Base-by-base conservation (phyloP, 2,329 filamentous ascomycete genomes). In the Didymella lethalis region DNA sequence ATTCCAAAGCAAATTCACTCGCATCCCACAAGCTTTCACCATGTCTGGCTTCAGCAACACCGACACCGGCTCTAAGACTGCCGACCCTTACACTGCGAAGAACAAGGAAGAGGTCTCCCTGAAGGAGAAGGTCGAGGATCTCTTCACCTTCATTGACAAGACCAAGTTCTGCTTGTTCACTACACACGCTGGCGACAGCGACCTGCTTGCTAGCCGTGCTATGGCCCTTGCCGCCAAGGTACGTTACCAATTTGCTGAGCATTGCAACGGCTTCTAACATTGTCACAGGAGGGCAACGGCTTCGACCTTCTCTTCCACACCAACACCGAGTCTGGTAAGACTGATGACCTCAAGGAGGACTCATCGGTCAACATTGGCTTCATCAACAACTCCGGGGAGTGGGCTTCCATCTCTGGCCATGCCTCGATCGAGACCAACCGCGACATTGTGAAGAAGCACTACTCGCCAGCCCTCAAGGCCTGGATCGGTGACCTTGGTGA, bases 121-220 rank as follows among this genome's bases (percentile, higher is more conserved):
- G 32, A 85, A 90, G 67, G 85, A 91, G 64, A 96, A 96, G 81
- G 82, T 96, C 63, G 84, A 90, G 59, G 91, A 90, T 59, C 84
- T 96, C 38, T 81, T 84, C 68, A 80, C 82, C 14, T 96, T 96
- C 77, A 85, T 91, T 73, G 83, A 85, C 36, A 82, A 84, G 62
- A 85, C 84, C 81, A 96, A 96, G 79, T 96, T 92, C 75, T 91
- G 90, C 77, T 91, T 96, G 89, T 88, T 96, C 87, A 95, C 92
- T 8, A 96, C 93, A 23, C 84, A 88, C 48, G 87, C 89, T 48
- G 81, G 84, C 2, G 81, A 84, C 34, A 85, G 83, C 0, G 89
- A 88, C 12, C 83, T 88, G 48, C 81, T 97, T 14, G 88, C 90
- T 4, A 93, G 90, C n/a, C 84, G 93, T 64, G 92, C 89, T 76